Conservation (phyloP, 208 protist genomes). For the Histomonas meleagridis region DNA sequence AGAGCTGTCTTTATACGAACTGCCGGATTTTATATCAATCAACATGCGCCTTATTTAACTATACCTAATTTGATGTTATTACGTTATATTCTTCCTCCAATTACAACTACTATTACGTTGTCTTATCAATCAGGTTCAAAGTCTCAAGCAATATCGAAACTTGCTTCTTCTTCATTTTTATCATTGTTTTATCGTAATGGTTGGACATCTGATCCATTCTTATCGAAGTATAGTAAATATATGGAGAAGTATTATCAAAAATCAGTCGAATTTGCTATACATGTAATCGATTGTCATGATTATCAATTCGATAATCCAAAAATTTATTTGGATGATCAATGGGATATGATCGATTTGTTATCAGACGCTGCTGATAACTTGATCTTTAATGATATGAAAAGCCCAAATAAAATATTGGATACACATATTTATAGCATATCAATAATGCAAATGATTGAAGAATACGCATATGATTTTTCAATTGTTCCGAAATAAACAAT, state of each 20-base stretch:
- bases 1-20: neutral
- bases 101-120: neutral
- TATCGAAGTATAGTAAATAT: neutral
- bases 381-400: neutral
- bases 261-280: neutral
- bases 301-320: neutral
- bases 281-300: neutral
- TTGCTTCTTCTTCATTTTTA: neutral
- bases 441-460: conserved; percentile 16
- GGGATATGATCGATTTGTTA: neutral
- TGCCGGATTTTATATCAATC: neutral
- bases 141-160: neutral
- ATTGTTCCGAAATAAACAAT: neutral
- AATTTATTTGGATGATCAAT: neutral
- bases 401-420: neutral
- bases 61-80: neutral
- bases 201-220: neutral
- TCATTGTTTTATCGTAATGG: neutral
- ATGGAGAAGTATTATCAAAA: neutral
- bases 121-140: neutral
- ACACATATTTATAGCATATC: neutral
- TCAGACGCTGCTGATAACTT: neutral
- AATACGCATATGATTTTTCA: conserved; percentile 11
- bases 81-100: neutral
- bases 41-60: neutral